phyloP scores from a whole-genome alignment of 2,329 filamentous ascomycete species.

The Diaporthe sp. region DNA sequence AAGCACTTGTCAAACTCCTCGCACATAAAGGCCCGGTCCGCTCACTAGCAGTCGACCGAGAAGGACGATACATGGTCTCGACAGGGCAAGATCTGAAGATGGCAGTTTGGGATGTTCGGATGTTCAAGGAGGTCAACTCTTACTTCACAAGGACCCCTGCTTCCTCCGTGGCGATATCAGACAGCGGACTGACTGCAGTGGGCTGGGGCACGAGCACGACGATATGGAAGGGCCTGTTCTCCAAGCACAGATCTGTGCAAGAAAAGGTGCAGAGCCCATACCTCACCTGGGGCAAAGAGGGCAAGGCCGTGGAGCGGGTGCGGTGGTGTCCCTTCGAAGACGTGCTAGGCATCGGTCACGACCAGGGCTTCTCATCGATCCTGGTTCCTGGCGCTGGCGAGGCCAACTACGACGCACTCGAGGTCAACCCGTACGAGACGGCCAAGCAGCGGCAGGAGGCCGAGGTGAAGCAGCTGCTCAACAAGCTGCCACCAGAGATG shows the following conservation, averaged over 20 bases:
- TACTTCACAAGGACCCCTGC: slow-evolving; percentile 89
- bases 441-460: slow-evolving; percentile 91
- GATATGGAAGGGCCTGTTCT: slow-evolving; percentile 92
- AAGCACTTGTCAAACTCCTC: slow-evolving; percentile 90
- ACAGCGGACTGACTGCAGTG: slow-evolving; percentile 87
- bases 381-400: slow-evolving; percentile 96
- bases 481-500: slow-evolving; percentile 97
- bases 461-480: slow-evolving; percentile 90
- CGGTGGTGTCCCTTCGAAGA: slow-evolving; percentile 97
- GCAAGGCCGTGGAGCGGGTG: slow-evolving; percentile 82
- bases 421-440: slow-evolving; percentile 96
- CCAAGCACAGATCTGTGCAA: slow-evolving; percentile 77
- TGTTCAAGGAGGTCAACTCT: slow-evolving; percentile 91
- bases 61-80: slow-evolving; percentile 95
- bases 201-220: slow-evolving; percentile 92
- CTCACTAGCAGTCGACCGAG: slow-evolving; percentile 85
- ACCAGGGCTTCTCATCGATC: slow-evolving; percentile 88
- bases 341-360: slow-evolving; percentile 86
- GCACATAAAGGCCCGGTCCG: slow-evolving; percentile 92
- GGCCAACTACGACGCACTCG: slow-evolving; percentile 93
- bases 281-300: slow-evolving; percentile 92
- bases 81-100: slow-evolving; percentile 91
- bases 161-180: slow-evolving; percentile 87
- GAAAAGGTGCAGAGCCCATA: slow-evolving; percentile 89
- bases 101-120: slow-evolving; percentile 96